Base-by-base conservation (phyloP, 2,329 filamentous ascomycete species). In the Aureobasidium sp. region DNA sequence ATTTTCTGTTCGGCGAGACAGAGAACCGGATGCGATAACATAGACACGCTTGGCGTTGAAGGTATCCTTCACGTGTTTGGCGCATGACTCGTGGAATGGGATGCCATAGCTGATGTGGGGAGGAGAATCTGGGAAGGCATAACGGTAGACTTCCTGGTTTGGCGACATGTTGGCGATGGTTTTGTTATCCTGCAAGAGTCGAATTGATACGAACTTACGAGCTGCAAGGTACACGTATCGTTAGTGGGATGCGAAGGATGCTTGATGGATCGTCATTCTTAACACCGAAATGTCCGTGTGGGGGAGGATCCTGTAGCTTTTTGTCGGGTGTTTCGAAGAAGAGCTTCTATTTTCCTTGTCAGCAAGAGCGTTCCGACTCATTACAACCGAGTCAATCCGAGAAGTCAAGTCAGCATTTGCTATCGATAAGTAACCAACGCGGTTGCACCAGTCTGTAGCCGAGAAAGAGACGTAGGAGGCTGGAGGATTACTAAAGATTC, bases 221-320 rank as follows among this genome's bases (percentile, higher is more conserved):
- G 9, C 20, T 6, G 9, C 20, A 24, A 32, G 46, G 26, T 48
- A 48, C 15, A 17, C 5, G 13, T 48, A n/a, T 29, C 10, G 6
- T 48, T 26, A 46, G 24, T 13, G 24, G 15, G 15, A 5, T 34
- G 10, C 13, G 29, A 36, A 5, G 29, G 32, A 36, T 51, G 29
- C 48, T 36, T 26, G 32, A 51, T 36, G 34, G 37, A 41, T 43
- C 37, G 26, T 20, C 27, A 9, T 20, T 13, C 13, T 43, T 43
- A 55, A 56, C 26, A 13, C 52, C 52, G 52, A 24, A 32, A 55
- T 9, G 39, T 44, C 52, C 52, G 52, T 56, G 52, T 44, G 52
- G 39, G 39, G 52, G 8, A 43, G 5, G n/a, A 15, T 7, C 27
- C 27, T 56, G 52, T 44, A 37, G 44, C 20, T 20, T 24, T 56